Conservation (phyloP, 2,329 filamentous ascomycete species). For the Diaporthe velutina region DNA sequence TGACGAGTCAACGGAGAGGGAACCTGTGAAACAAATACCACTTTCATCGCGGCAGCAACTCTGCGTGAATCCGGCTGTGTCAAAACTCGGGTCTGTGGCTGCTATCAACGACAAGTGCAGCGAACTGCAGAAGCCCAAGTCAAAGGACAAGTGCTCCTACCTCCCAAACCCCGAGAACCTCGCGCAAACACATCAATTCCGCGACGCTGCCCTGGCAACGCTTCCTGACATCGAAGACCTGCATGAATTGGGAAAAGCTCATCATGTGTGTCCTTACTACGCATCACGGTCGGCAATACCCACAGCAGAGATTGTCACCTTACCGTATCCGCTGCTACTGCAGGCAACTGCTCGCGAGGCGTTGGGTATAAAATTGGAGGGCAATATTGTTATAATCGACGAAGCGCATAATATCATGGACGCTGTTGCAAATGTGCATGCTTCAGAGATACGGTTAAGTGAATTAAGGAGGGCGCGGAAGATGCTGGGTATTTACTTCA, state of each 20-base stretch:
- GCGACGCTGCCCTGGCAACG: constrained; percentile 85
- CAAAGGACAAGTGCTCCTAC: constrained; percentile 78
- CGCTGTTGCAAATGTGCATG: constrained; percentile 88
- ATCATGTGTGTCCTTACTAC: constrained; percentile 94
- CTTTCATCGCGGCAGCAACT: constrained; percentile 88
- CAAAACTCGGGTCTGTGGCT: constrained; percentile 75
- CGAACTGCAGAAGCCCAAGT: constrained; percentile 84
- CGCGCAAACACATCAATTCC: constrained; percentile 80
- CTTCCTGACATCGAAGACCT: constrained; percentile 96
- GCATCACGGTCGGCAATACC: constrained; percentile 89
- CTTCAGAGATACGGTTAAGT: constrained; percentile 78
- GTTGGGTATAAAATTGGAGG: constrained; percentile 85
- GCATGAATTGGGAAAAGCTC: constrained; percentile 79
- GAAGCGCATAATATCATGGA: constrained; percentile 99
- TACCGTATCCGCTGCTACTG: constrained; percentile 91
- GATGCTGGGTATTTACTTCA: constrained; percentile 86
- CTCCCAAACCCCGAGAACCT: constrained; percentile 84
- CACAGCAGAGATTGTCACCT: constrained; percentile 87
- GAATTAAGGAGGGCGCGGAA: constrained; percentile 80
- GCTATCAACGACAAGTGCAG: constrained; percentile 95
- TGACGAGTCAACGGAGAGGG: constrained; percentile 49
- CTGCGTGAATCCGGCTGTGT: constrained; percentile 90
- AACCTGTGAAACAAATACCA: constrained; percentile 83
- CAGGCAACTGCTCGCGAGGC: constrained; percentile 91
- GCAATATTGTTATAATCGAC: constrained; percentile 93